Base-by-base conservation (phyloP, 768 basidiomycete species). In the Boletus bicolor region DNA sequence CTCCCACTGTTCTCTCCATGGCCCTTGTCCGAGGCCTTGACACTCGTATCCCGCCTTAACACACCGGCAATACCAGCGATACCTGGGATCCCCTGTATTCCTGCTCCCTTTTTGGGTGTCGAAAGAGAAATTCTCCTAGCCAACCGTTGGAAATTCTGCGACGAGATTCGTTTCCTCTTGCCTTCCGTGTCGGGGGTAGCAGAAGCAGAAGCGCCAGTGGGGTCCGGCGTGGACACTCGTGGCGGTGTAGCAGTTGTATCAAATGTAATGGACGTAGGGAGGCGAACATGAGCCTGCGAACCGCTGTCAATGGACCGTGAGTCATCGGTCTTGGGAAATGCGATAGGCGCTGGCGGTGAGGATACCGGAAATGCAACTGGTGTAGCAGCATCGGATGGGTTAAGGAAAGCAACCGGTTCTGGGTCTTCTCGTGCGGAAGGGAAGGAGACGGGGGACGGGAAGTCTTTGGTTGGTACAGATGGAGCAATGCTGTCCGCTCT, bases 111-210 rank as follows among this genome's bases (percentile, higher is more conserved):
- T 28, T 85, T 80, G 44, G 81, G 79, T 0, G 84, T 80, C 10
- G 72, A 30, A 76, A 89, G 70, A 10, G 89, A 91, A 53, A 93
- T 85, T 58, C 83, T 77, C 56, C 89, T 77, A 15, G 89, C 91
- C 37, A 93, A 67, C 17, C 89, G 81, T 68, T 91, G 89, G 77
- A 93, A 89, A 64, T 92, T 92, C 68, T 93, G 91, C 28, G 89
- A 87, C 9, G 89, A 85, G 55, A 89, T 90, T 19, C 89, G 82
- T 67, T 87, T 89, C 57, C 89, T 78, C 75, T 90, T 91, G 35
- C 82, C 82, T 64, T 89, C 89, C n/a, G 80, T 67, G 4, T 87
- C 88, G 1, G 78, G 78, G 58, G 86, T 82, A 10, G 87, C 85
- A 14, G 88, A 57, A 24, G 82, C 79, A 59, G 87, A 83, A 30